These are phyloP conservation scores for Saccharomyces mikatae DNA, from an alignment of 805 yeast genomes.

Conservation along the genomic window DNA sequence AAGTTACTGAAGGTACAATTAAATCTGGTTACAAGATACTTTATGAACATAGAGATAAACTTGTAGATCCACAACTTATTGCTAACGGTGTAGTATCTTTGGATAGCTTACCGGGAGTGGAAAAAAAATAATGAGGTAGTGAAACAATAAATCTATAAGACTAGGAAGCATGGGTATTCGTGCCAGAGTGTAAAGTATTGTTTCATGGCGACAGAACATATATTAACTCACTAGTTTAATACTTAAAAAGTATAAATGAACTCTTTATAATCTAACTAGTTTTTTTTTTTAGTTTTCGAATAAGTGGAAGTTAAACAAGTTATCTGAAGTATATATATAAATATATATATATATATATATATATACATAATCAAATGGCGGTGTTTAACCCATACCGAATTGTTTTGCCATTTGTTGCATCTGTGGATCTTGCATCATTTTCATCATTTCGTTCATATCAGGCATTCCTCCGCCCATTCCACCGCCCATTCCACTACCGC, in stretches of 20 bases:
- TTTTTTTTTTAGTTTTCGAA: neutral
- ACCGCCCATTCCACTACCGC: constrained; percentile 37
- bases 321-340: neutral
- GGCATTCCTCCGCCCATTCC: constrained; percentile 53
- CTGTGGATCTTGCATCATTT: constrained; percentile 44
- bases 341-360: neutral
- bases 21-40: constrained; percentile 82
- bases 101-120: constrained; percentile 27
- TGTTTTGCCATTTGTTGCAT: constrained; percentile 43
- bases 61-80: constrained; percentile 38
- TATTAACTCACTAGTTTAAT: neutral
- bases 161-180: neutral
- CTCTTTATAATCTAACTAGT: neutral
- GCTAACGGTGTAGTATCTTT: constrained; percentile 25
- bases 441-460: constrained; percentile 58
- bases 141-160: neutral
- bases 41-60: constrained; percentile 60
- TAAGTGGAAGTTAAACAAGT: neutral
- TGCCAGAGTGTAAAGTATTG: neutral
- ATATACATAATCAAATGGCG: neutral
- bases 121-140: constrained; percentile 8
- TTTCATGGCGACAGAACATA: neutral
- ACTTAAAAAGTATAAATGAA: neutral
- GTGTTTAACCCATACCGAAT: constrained; percentile 33
- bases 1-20: constrained; percentile 95